Evolutionary conservation across 352 stramenopile species (phyloP), one percentile per base, ranked within the genome.

Genomic region (Globisporangium cederbergense): DNA sequence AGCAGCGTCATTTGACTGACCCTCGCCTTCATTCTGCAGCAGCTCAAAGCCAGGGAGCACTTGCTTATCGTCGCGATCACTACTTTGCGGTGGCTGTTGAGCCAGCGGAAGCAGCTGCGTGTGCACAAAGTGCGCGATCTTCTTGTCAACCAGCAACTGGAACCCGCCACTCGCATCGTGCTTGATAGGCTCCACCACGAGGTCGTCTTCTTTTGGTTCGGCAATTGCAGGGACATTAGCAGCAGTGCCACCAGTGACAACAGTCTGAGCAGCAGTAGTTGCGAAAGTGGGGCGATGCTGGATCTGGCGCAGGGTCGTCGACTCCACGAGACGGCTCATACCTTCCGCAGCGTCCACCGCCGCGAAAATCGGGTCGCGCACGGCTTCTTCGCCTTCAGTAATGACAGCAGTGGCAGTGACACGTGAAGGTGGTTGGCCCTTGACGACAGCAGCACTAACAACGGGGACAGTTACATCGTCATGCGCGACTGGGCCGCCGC

Each of bases 281-380:
- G 28, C 34, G 50, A 20, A 25, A 34, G n/a, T 13, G 20, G 50
- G 16, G 1, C n/a, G 28, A 22, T 58, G 34, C 51, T 58, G 51
- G 18, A 58, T 32, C 30, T 45, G 51, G 1, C 36, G 51, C 16
- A 58, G 0, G 30, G 30, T 25, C 3, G 40, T 10, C 0, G 58
- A 57, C n/a, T 64, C 58, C 32, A 64, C 46, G 58, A 58, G 58
- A 4, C 58, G 58, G 18, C 46, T 64, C 58, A 50, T 58, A 47
- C 58, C 58, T 38, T 40, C 58, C 30, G 58, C 46, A 0, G 58
- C 58, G 47, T 63, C 58, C n/a, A 34, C 58, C 8, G 58, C 43
- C 22, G 43, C 42, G 30, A 55, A 34, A 7, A 30, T 55, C 6
- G 28, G 30, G 16, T 58, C 30, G 16, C 51, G 30, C 30, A 4